These are phyloP conservation scores for Globisporangium cystogenes DNA, from an alignment of 352 stramenopile genomes.

Conservation along the genomic window DNA sequence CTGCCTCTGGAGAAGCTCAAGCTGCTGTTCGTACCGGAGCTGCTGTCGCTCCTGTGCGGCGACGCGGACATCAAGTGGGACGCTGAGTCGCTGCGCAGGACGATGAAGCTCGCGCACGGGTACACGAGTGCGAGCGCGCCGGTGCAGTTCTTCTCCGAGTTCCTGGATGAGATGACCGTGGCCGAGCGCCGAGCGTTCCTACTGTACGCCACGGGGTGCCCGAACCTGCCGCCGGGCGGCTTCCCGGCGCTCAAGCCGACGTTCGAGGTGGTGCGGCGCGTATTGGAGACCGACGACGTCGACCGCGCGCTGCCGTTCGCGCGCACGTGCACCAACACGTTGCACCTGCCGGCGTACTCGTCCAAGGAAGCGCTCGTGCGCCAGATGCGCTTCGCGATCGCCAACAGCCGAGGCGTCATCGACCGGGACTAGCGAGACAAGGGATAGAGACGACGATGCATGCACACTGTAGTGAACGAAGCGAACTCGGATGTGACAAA, in stretches of 20 bases:
- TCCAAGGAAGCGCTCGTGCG: conserved; percentile 52
- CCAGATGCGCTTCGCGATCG: conserved; percentile 68
- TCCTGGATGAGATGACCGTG: conserved; percentile 60
- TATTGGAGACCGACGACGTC: conserved; percentile 65
- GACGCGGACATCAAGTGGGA: conserved; percentile 73
- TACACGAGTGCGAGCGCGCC: conserved; percentile 74
- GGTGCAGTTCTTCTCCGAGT: conserved; percentile 65
- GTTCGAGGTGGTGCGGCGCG: conserved; percentile 79
- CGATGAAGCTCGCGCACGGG: conserved; percentile 78
- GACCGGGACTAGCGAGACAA: conserved; percentile 51
- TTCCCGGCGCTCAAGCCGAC: conserved; percentile 59
- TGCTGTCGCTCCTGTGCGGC: conserved; percentile 65
- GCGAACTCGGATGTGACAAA: too few species aligned
- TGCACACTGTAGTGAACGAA: too few species aligned
- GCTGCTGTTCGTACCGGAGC: conserved; percentile 59
- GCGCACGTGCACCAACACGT: conserved; percentile 81
- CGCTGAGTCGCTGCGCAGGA: conserved; percentile 45
- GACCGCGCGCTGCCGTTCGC: conserved; percentile 77
- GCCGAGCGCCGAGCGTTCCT: conserved; percentile 62
- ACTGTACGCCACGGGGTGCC: conserved; percentile 78
- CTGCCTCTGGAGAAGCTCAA: conserved; percentile 64
- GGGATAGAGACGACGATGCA: neutral
- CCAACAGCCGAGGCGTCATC: conserved; percentile 79
- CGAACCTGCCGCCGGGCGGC: conserved; percentile 70
- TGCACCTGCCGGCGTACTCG: conserved; percentile 80